phyloP scores from a whole-genome alignment of 2,329 filamentous ascomycete species.

The Ceratocystiopsis brevicomis region DNA sequence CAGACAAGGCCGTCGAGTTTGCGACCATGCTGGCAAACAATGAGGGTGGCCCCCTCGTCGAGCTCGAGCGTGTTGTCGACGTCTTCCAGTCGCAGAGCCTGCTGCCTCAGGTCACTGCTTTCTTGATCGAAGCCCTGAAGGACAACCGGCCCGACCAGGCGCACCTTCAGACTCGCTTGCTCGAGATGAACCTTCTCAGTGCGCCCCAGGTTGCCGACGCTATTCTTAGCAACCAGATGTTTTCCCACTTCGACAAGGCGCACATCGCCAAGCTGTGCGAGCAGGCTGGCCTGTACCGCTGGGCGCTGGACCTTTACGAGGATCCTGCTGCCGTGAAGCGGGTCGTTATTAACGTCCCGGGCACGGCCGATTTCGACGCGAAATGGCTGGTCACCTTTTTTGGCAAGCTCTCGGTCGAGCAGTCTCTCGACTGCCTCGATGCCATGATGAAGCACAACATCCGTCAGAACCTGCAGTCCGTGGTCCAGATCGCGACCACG shows the following conservation, averaged over 20 bases:
- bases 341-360: constrained; percentile 63
- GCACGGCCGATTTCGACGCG: constrained; percentile 65
- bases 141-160: constrained; percentile 89
- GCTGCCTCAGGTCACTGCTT: constrained; percentile 96
- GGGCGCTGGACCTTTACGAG: constrained; percentile 87
- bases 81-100: constrained; percentile 97
- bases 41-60: constrained; percentile 70
- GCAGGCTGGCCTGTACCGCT: constrained; percentile 69
- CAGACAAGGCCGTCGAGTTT: constrained; percentile 89
- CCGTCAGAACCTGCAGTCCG: constrained; percentile 84
- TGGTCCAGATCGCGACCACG: constrained; percentile 91
- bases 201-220: constrained; percentile 95
- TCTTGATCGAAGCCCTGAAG: constrained; percentile 85
- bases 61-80: constrained; percentile 86
- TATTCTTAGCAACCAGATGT: constrained; percentile 96
- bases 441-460: constrained; percentile 96
- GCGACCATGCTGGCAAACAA: constrained; percentile 82
- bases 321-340: constrained; percentile 82
- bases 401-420: constrained; percentile 83
- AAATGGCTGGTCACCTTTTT: constrained; percentile 92
- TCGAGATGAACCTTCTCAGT: constrained; percentile 96
- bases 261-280: constrained; percentile 84
- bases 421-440: constrained; percentile 82
- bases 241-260: constrained; percentile 85
- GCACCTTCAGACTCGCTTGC: constrained; percentile 75